Evolutionary conservation across 225 moss, liverwort and hornwort species (phyloP).

Genomic region (Marchantia polymorpha): DNA sequence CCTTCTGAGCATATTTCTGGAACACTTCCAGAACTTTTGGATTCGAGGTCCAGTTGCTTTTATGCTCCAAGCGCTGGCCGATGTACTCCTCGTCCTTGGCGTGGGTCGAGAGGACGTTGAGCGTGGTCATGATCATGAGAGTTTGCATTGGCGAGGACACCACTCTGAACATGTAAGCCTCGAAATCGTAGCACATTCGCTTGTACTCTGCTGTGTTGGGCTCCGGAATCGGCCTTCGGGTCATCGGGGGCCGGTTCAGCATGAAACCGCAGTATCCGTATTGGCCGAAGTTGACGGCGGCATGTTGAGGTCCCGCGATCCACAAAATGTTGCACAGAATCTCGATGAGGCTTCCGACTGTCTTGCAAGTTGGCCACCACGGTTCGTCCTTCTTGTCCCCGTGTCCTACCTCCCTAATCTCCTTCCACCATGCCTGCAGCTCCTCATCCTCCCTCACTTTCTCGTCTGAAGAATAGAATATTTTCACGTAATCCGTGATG

Average conservation of each 20-base stretch:
- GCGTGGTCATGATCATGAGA: slow-evolving; percentile 47
- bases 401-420: slow-evolving; percentile 42
- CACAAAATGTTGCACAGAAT: slow-evolving; percentile 58
- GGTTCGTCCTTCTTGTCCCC: slow-evolving; percentile 18
- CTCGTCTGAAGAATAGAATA: slow-evolving; percentile 50
- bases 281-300: slow-evolving; percentile 74
- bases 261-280: slow-evolving; percentile 56
- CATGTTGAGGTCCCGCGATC: slow-evolving; percentile 71
- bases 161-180: slow-evolving; percentile 49
- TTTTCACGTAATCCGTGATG: slow-evolving; percentile 41
- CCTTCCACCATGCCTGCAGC: slow-evolving; percentile 72
- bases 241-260: slow-evolving; percentile 53
- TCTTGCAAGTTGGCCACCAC: slow-evolving; percentile 60
- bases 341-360: slow-evolving; percentile 31
- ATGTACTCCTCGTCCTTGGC: slow-evolving; percentile 60
- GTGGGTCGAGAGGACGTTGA: slow-evolving; percentile 61
- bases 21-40: neutral
- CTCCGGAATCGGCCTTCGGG: slow-evolving; percentile 56
- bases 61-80: slow-evolving; percentile 21
- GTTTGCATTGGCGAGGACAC: slow-evolving; percentile 39
- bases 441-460: slow-evolving; percentile 51
- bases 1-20: slow-evolving; percentile 26
- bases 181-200: slow-evolving; percentile 33
- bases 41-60: slow-evolving; percentile 28
- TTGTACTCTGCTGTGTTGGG: slow-evolving; percentile 39